Evolutionary conservation across 2,329 filamentous ascomycete genomes (phyloP).

Genomic region (Alternaria ventricosa): DNA sequence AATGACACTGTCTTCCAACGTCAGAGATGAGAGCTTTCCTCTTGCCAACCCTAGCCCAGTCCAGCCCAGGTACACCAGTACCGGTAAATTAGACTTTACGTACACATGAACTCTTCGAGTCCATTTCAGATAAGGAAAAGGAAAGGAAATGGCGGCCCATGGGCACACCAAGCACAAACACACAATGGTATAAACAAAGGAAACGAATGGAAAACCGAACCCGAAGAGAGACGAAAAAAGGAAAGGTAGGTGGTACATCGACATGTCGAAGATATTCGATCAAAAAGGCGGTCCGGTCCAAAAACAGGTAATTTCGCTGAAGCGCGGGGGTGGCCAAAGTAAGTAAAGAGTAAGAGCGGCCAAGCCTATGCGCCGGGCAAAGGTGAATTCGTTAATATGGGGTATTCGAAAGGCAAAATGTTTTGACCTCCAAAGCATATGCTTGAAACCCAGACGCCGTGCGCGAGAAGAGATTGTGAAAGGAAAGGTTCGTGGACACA

Average conservation of each 20-base stretch:
- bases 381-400: constrained; percentile 23
- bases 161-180: neutral
- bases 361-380: constrained; percentile 37
- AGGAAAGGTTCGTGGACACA: constrained; percentile 43
- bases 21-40: neutral
- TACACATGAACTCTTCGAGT: neutral
- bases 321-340: neutral
- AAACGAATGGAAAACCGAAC: neutral
- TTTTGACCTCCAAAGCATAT: constrained; percentile 12
- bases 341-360: constrained; percentile 3
- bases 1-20: neutral
- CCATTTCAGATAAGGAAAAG: neutral
- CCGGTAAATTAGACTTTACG: neutral
- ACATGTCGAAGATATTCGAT: constrained; percentile 16
- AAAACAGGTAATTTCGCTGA: neutral
- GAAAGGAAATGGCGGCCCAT: neutral
- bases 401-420: constrained; percentile 16
- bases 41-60: neutral
- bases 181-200: constrained; percentile 14
- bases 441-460: constrained; percentile 40
- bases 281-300: neutral
- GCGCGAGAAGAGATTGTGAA: constrained; percentile 26
- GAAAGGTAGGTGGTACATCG: constrained; percentile 9
- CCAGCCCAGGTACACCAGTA: neutral
- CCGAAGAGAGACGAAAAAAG: neutral